Percentiles rank a stretch among this genome's conserved stretches.
These are phyloP conservation scores for Flaveria sonorensis DNA, from an alignment of 129 eudicot species.

Conservation along the genomic window DNA sequence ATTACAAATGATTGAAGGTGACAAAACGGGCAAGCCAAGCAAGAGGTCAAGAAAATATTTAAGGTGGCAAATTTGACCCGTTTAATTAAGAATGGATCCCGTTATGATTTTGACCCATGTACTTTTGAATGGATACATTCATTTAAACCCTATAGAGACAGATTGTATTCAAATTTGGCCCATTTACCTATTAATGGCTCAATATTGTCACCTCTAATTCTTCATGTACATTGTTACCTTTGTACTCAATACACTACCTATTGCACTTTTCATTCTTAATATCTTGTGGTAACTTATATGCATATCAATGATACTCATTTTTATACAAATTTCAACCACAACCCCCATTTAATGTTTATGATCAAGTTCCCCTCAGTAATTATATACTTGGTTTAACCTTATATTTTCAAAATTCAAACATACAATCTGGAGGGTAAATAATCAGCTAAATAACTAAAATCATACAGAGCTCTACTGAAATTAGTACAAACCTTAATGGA, in stretches of 20 bases:
- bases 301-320: neutral
- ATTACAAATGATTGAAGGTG: neutral
- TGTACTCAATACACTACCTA: neutral
- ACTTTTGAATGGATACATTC: too few relatives aligned
- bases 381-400: neutral
- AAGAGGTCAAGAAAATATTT: neutral
- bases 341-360: neutral
- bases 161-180: neutral
- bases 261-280: neutral
- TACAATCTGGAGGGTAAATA: neutral
- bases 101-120: neutral
- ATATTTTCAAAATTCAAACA: neutral
- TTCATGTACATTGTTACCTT: neutral
- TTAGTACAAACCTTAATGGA: conserved; percentile 72
- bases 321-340: neutral
- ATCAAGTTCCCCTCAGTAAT: neutral
- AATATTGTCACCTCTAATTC: neutral
- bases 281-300: neutral
- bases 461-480: neutral
- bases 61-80: neutral
- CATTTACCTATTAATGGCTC: neutral
- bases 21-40: neutral
- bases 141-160: neutral
- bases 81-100: neutral
- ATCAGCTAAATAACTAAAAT: neutral